Base-by-base conservation (phyloP, 176 grass and related monocot genomes). In the Carex scoparia region DNA sequence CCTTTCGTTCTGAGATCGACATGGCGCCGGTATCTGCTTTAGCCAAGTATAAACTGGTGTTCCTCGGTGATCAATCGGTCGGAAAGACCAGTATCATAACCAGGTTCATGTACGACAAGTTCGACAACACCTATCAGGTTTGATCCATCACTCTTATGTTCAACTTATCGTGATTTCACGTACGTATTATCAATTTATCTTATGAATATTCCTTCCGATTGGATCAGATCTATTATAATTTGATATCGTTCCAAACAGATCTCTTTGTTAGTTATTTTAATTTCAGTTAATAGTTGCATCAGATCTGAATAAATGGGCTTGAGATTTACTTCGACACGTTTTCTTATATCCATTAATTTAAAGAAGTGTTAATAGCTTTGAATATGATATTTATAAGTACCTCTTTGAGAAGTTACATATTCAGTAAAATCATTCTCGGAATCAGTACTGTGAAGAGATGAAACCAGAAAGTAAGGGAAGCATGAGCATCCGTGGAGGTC, bases 81-180 rank as follows among this genome's bases (percentile, higher is more conserved):
- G 94, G 94, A 85, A 96, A 96, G 87, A 96, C 94, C 79, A 96
- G 94, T 85, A 96, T 96, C 89, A 96, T 96, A 85, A 96, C 94
- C 63, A 85, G 94, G 46, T 96, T 96, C 89, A 96, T 96, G 94
- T 96, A 96, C 80, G 94, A 96, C 89, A 96, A 96, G 89, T 96
- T 96, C 87, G 94, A 96, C 84, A 96, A 96, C 42, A 81, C 59
- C 16, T 81, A 81, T 65, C 61, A 63, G 79, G 59, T 81, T 80
- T 80, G 38, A 62, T 81, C 60, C 33, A 63, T 64, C 79, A 13
- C 19, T 44, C 19, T 65, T 64, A 33, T 42, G 15, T 63, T 44
- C 32, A 35, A 42, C 33, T 53, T 58, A 32, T 81, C 8, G 51
- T 79, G 31, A 64, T 81, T 81, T 59, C 31, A 61, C 16, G 44